These are phyloP conservation scores for Colletotrichum sp. DNA, from an alignment of 2,329 filamentous ascomycete species.

Conservation along the genomic window DNA sequence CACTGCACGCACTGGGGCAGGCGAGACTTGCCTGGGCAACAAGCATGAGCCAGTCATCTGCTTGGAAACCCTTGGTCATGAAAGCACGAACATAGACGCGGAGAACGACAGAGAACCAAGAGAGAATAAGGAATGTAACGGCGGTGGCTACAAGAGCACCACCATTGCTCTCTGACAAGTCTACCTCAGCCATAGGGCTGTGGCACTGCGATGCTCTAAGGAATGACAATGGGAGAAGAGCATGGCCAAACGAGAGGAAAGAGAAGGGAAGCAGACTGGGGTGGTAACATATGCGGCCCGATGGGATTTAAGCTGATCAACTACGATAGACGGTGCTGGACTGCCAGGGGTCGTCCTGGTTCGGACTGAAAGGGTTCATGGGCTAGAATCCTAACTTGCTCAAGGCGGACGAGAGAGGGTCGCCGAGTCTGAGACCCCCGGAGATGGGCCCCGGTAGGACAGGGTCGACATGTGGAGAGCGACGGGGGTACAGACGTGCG, in stretches of 20 bases:
- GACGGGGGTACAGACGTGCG: background rate
- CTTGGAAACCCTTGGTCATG: slow-evolving; percentile 49
- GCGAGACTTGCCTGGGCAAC: slow-evolving; percentile 44
- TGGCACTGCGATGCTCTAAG: background rate
- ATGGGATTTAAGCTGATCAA: background rate
- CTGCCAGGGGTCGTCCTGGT: background rate
- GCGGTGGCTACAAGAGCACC: slow-evolving; percentile 39
- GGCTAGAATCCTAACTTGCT: background rate
- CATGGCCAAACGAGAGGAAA: background rate
- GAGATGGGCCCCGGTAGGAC: slow-evolving; percentile 9
- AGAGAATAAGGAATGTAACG: slow-evolving; percentile 41
- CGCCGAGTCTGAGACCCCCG: background rate
- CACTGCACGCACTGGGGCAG: background rate
- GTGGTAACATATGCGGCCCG: background rate
- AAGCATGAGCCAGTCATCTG: slow-evolving; percentile 62
- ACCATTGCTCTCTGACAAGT: slow-evolving; percentile 45
- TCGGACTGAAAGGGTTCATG: background rate
- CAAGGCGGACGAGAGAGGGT: slow-evolving; percentile 4
- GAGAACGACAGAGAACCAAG: slow-evolving; percentile 46
- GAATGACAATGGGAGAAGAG: background rate
- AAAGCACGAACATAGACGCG: slow-evolving; percentile 48
- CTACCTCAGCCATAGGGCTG: slow-evolving; percentile 35
- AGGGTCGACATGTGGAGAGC: slow-evolving; percentile 15
- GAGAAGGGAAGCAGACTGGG: background rate
- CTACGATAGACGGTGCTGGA: background rate